A percentile compares a stretch with the other conserved stretches of the same genome.
Conservation (phyloP, 2,329 filamentous ascomycete genomes). For the Botryotinia globosa region DNA sequence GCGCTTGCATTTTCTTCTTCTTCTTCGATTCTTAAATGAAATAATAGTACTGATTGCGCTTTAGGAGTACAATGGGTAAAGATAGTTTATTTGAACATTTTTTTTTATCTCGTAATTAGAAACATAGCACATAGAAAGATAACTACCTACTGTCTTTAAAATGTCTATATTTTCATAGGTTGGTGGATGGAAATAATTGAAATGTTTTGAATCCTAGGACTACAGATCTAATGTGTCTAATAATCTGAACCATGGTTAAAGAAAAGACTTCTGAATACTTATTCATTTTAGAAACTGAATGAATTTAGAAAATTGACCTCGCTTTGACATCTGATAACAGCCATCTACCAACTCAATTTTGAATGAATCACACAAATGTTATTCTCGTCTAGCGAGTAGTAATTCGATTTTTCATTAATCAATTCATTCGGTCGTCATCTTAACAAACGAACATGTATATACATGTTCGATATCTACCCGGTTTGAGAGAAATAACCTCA, state of each 20-base stretch:
- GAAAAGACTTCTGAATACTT: neutral
- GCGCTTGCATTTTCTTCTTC: neutral
- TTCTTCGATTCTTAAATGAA: neutral
- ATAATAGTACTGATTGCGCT: neutral
- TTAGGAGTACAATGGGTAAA: neutral
- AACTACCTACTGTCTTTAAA: neutral
- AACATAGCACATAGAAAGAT: too few species aligned
- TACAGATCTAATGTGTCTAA: neutral
- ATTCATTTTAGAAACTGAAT: neutral
- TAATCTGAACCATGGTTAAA: neutral
- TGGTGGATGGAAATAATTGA: neutral
- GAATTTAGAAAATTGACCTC: neutral
- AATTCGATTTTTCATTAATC: too few species aligned
- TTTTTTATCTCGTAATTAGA: neutral
- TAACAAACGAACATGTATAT: too few species aligned
- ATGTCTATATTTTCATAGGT: neutral
- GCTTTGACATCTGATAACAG: neutral
- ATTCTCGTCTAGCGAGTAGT: neutral
- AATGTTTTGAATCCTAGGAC: neutral
- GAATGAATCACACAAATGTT: neutral
- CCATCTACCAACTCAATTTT: rapidly evolving
- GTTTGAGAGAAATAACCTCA: too few species aligned
- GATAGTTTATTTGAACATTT: neutral
- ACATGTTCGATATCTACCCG: neutral
- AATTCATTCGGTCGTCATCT: too few species aligned